Base-by-base conservation (phyloP, 176 grass and related monocot genomes). In the Triticum dicoccoides region DNA sequence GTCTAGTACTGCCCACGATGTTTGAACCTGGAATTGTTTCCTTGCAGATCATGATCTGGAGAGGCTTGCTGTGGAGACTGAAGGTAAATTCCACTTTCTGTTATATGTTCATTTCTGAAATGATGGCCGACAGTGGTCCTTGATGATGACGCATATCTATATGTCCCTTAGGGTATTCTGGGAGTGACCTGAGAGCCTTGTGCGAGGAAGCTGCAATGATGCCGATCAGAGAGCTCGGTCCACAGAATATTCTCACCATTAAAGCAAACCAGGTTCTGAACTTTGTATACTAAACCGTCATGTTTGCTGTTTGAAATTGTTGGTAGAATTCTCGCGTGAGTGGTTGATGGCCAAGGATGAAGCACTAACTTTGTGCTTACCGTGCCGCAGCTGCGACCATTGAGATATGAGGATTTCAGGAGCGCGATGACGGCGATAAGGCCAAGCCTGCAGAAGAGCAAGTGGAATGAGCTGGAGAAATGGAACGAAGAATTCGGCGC, bases 181-280 rank as follows among this genome's bases (percentile, higher is more conserved):
- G 97, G 63, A 98, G 97, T 84, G 97, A 98, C 80, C 82, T 98
- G 76, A 92, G 93, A 84, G 97, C 94, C 11, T 59, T 98, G 80
- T 96, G 97, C 63, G 94, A 94, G 86, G 97, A 98, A 94, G 88
- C 97, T 83, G 97, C 97, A 49, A 98, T 98, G 97, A 92, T 94
- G 94, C 97, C 97, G 63, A 91, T 96, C 79, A 91, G 97, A 92
- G 97, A 96, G 82, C 88, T 98, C 47, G 97, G 90, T 63, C 94
- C 92, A 58, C 90, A 88, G 21, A 91, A 98, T 85, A 98, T 98
- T 92, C 82, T 98, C 78, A 96, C 87, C 32, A 88, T 96, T 23
- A 90, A 94, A 85, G 90, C 88, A 80, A 96, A 92, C 83, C 97
- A 98, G 97, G 97, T 98, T 67, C 5, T 47, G 12, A 83, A 21